Conservation (phyloP, 2,329 filamentous ascomycete genomes). For the Pseudocercospora crystallina region DNA sequence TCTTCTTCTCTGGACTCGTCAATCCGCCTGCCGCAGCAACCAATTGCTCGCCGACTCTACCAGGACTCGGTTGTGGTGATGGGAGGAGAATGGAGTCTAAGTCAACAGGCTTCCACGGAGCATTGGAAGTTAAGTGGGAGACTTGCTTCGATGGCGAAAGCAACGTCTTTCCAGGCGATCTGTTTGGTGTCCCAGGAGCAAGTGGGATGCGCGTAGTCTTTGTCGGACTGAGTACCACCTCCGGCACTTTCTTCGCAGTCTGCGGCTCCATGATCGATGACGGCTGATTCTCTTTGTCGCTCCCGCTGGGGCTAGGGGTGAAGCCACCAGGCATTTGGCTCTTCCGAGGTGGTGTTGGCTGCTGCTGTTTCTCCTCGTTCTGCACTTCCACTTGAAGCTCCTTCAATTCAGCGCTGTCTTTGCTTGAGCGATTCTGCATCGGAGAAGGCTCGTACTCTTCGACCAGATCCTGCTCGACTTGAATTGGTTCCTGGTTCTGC, state of each 20-base stretch:
- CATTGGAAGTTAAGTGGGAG: conserved; percentile 52
- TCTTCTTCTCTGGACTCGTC: conserved; percentile 74
- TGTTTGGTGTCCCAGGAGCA: conserved; percentile 41
- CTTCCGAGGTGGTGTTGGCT: conserved; percentile 11
- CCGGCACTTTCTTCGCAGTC: conserved; percentile 34
- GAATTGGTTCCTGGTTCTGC: conserved; percentile 21
- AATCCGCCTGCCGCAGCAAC: conserved; percentile 58
- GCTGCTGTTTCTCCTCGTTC: conserved; percentile 14
- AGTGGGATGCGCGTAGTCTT: conserved; percentile 44
- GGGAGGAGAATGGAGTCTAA: conserved; percentile 67
- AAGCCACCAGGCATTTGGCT: conserved; percentile 15
- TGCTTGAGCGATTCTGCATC: conserved; percentile 26
- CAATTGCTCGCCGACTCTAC: conserved; percentile 27
- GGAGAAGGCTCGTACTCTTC: conserved; percentile 40
- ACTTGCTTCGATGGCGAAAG: conserved; percentile 46
- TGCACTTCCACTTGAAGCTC: conserved; percentile 24
- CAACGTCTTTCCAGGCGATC: conserved; percentile 24
- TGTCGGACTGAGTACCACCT: conserved; percentile 27
- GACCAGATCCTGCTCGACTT: conserved; percentile 29
- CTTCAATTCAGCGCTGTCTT: conserved; percentile 24
- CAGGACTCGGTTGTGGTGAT: conserved; percentile 38
- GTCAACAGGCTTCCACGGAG: conserved; percentile 72
- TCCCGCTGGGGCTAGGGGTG: conserved; percentile 29
- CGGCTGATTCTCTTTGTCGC: conserved; percentile 41
- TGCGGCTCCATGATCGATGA: conserved; percentile 32